A percentile compares a stretch with the other conserved stretches of the same genome.
Conservation (phyloP, 805 yeast species). For the Wilhelminamyces savonicus region DNA sequence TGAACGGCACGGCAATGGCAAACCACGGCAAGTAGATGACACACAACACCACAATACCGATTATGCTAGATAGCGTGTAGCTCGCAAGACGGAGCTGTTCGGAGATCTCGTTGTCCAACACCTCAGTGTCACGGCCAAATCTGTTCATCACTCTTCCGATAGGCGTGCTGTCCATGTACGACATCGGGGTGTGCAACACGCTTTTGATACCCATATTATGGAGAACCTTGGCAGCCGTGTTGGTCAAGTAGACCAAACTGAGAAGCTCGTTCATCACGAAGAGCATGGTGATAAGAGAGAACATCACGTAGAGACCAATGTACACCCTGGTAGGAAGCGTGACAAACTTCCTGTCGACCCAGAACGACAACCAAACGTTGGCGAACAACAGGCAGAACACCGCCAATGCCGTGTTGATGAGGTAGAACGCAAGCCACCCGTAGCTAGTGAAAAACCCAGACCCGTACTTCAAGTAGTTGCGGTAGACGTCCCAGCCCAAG, state of each 20-base stretch:
- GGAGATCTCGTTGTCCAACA: constrained; percentile 17
- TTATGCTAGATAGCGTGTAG: constrained; percentile 1
- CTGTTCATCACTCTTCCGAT: constrained; percentile 20
- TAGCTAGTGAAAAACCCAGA: constrained; percentile 14
- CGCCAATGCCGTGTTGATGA: neutral
- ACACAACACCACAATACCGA: constrained; percentile 3
- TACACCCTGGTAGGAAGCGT: constrained; percentile 4
- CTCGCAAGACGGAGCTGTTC: constrained; percentile 10
- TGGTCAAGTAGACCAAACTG: constrained; percentile 7
- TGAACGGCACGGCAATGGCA: constrained; percentile 5
- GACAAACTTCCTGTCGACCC: constrained; percentile 11
- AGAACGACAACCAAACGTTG: constrained; percentile 19
- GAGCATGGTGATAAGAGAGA: constrained; percentile 9
- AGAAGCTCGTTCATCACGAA: constrained; percentile 4
- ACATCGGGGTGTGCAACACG: constrained; percentile 15
- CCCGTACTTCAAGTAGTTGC: constrained; percentile 24
- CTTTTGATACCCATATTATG: constrained; percentile 9
- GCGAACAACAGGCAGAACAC: constrained; percentile 12
- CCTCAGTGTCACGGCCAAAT: constrained; percentile 19
- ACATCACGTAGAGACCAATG: constrained; percentile 13
- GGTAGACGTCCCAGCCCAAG: constrained; percentile 26
- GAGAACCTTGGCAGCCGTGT: constrained; percentile 9
- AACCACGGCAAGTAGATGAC: constrained; percentile 7
- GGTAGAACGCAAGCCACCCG: too few species aligned
- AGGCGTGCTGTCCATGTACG: constrained; percentile 19